A percentile compares a stretch with the other conserved stretches of the same genome.
Conservation (phyloP, 495 filamentous ascomycete genomes). For the Gamarada debralockiae region DNA sequence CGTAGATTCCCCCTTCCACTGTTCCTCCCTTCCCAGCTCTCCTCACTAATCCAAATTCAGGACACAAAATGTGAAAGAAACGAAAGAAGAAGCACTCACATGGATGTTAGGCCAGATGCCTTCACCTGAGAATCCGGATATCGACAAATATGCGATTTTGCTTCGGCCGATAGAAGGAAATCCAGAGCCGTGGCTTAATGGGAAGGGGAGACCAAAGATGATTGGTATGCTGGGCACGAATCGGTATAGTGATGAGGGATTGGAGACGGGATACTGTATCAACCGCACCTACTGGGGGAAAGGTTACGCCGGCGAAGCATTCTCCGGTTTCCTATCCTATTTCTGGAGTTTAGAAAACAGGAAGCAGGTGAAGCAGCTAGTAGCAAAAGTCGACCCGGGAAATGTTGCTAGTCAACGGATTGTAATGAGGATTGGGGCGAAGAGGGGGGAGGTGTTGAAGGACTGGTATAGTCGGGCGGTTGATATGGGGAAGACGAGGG, state of each 20-base stretch:
- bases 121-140: constrained; percentile 2
- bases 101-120: constrained; percentile 5
- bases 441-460: constrained; percentile 7
- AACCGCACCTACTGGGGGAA: constrained; percentile 16
- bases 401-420: constrained; percentile 13
- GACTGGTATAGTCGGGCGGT: constrained; percentile 3
- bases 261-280: constrained; percentile 20
- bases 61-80: constrained; percentile 5
- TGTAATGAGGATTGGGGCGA: constrained; percentile 10
- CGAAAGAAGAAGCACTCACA: background rate
- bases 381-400: constrained; percentile 15
- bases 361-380: constrained; percentile 12
- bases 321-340: constrained; percentile 7
- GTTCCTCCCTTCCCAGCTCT: background rate
- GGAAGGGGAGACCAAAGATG: constrained; percentile 9
- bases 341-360: constrained; percentile 17
- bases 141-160: constrained; percentile 19
- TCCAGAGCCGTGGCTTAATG: background rate
- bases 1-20: background rate
- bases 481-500: constrained; percentile 7
- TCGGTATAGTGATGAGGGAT: constrained; percentile 9
- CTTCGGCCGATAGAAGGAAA: background rate
- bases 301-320: constrained; percentile 18
- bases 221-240: constrained; percentile 22
- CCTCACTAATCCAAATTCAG: background rate